Base-by-base conservation (phyloP, 257 asterid species). In the Jacaranda mimosifolia region DNA sequence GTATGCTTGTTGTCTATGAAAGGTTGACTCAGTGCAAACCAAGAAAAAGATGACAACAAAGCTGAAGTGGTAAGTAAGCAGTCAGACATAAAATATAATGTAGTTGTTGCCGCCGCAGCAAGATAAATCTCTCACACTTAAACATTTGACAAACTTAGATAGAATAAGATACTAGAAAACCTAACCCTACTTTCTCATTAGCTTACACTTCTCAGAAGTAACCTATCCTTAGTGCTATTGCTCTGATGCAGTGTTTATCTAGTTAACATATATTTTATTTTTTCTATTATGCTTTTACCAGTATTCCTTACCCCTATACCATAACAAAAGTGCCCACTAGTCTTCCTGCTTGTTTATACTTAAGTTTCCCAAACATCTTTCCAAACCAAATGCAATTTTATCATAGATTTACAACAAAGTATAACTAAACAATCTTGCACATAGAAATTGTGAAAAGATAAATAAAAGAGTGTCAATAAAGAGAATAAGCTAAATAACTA, bases 11-110 rank as follows among this genome's bases (percentile, higher is more conserved):
- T 55, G 91, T 91, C 87, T 85, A 89, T 69, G 87, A 85, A 69
- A 79, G 81, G 84, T 93, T 90, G 84, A 95, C 93, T 98, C 99
- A 93, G 98, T 95, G 97, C 84, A 86, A 51, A 75, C 68, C 73
- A 90, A 85, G 62, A 65, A 70, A 77, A 21, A 26, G 32, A 77
- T 26, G 78, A 15, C 10, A 9, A 74, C 36, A 26, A 63, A 69
- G 36, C 73, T 35, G 58, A 49, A 48, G 62, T 63, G 70, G 70
- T 38, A 35, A 26, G 13, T 68, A 18, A 57, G 57, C 53, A 14
- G 72, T 26, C 2, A 26, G 32, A 26, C 32, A 26, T 1, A 26
- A 26, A 26, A 26, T 26, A 26, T 26, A 26, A 26, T 26, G 32
- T 26, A 0, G 32, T 26, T 26, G 2, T 26, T 2, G 32, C 32